These are phyloP conservation scores for Mycena capillaripes DNA, from an alignment of 768 basidiomycete species.

Conservation along the genomic window DNA sequence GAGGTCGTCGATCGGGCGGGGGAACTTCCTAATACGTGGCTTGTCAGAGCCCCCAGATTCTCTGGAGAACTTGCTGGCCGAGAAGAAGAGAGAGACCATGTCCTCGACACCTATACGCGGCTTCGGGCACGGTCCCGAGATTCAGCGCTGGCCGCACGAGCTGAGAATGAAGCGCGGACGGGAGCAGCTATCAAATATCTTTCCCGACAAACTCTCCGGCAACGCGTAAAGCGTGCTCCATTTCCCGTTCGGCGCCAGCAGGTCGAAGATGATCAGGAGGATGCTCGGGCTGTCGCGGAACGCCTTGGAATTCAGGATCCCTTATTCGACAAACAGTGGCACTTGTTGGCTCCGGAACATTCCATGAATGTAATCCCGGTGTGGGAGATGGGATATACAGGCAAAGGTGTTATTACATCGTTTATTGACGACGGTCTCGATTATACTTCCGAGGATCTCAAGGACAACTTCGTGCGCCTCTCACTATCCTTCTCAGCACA, in stretches of 20 bases:
- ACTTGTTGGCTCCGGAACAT: conserved; percentile 87
- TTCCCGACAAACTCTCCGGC: conserved; percentile 72
- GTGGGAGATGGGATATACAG: conserved; percentile 94
- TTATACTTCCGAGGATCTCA: conserved; percentile 88
- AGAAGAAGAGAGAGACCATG: conserved; percentile 57
- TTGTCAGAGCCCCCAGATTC: conserved; percentile 73
- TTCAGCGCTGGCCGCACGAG: conserved; percentile 54
- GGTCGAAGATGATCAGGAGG: conserved; percentile 1
- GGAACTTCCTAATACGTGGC: conserved; percentile 85
- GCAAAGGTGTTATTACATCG: conserved; percentile 87
- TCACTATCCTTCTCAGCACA: not conserved
- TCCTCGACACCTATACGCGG: conserved; percentile 62
- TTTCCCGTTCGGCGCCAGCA: conserved; percentile 64
- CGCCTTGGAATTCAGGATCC: conserved; percentile 78
- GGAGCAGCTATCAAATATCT: conserved; percentile 68
- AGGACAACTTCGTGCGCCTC: conserved; percentile 89
- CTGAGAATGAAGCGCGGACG: conserved; percentile 47
- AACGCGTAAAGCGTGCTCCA: conserved; percentile 82
- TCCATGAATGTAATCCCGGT: conserved; percentile 93
- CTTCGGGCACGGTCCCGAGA: conserved; percentile 49
- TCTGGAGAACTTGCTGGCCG: conserved; percentile 43
- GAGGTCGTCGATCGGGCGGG: conserved; percentile 92
- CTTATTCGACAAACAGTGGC: conserved; percentile 90
- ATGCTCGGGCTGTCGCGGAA: conserved; percentile 28
- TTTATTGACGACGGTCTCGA: conserved; percentile 98